Percentiles rank a stretch among this genome's conserved stretches.
Conservation (phyloP, 768 basidiomycete genomes). For the Strobilomyces confusus region DNA sequence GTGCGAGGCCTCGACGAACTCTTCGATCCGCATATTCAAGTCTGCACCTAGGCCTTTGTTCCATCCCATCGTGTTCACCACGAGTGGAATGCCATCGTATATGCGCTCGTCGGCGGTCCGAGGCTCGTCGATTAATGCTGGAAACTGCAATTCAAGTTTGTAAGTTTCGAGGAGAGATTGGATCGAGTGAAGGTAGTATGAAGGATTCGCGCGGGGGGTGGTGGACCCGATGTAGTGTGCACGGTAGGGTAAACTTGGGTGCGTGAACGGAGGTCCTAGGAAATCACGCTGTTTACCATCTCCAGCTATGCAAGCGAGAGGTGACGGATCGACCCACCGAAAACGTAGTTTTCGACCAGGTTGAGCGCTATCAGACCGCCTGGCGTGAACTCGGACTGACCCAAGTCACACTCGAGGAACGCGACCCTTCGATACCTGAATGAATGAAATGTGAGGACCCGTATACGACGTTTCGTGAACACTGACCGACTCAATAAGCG, state of each 20-base stretch:
- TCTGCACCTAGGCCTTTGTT: conserved; percentile 89
- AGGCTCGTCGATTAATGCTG: conserved; percentile 30
- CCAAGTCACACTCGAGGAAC: conserved; percentile 88
- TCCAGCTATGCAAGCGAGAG: neutral
- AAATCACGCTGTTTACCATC: neutral
- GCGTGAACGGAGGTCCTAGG: conserved; percentile 84
- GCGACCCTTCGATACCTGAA: conserved; percentile 76
- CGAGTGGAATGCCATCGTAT: conserved; percentile 64
- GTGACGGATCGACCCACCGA: conserved; percentile 48
- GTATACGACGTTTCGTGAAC: neutral
- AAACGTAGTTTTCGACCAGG: conserved; percentile 58
- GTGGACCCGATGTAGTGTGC: conserved; percentile 83
- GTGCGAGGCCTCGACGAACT: conserved; percentile 50
- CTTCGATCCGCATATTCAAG: conserved; percentile 66
- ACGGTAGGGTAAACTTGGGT: conserved; percentile 62
- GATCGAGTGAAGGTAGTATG: conserved; percentile 69
- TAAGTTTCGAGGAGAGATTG: conserved; percentile 64
- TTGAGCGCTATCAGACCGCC: conserved; percentile 82
- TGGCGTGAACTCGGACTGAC: conserved; percentile 91
- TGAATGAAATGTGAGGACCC: neutral
- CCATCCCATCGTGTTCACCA: conserved; percentile 98
- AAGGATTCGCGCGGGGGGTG: conserved; percentile 73
- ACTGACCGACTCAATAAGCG: conserved; percentile 53
- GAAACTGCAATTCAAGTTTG: conserved; percentile 61
- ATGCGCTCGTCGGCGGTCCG: conserved; percentile 38